Percentiles rank a stretch among this genome's conserved stretches.
These are phyloP conservation scores for Triticum turgidum DNA, from an alignment of 176 grass and related monocot species.

Conservation along the genomic window DNA sequence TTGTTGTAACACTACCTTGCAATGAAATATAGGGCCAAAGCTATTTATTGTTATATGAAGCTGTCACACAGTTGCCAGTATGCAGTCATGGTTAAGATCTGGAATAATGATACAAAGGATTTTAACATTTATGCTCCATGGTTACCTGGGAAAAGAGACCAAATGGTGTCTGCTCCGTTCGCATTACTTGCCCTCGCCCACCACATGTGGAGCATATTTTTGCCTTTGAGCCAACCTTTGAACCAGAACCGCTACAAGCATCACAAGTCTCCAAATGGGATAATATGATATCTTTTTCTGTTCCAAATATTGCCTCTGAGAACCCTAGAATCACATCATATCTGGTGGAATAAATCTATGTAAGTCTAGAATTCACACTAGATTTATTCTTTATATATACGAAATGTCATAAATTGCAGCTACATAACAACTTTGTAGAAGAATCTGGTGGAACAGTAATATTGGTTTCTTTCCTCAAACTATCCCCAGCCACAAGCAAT, in stretches of 20 bases:
- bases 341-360: constrained; percentile 45
- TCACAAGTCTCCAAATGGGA: constrained; percentile 98
- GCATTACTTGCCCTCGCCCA: constrained; percentile 96
- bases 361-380: constrained; percentile 35
- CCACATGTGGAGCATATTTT: constrained; percentile 93
- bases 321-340: constrained; percentile 91
- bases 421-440: constrained; percentile 6
- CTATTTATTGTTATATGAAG: constrained; percentile 1
- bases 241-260: constrained; percentile 80
- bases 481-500: not conserved
- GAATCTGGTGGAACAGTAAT: not conserved
- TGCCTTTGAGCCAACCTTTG: constrained; percentile 85
- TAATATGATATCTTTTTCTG: constrained; percentile 91
- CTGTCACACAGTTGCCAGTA: not conserved
- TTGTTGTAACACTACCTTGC: not conserved
- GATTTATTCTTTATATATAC: not conserved
- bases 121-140: constrained; percentile 21
- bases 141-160: constrained; percentile 97
- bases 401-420: not conserved
- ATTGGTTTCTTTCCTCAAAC: not conserved
- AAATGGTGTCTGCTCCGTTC: constrained; percentile 98
- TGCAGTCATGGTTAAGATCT: constrained; percentile 2
- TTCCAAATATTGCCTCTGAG: constrained; percentile 93
- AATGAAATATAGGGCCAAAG: not conserved
- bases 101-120: not conserved